A percentile compares a stretch with the other conserved stretches of the same genome.
Conservation (phyloP, 768 basidiomycete genomes). For the Amanita rubescens region DNA sequence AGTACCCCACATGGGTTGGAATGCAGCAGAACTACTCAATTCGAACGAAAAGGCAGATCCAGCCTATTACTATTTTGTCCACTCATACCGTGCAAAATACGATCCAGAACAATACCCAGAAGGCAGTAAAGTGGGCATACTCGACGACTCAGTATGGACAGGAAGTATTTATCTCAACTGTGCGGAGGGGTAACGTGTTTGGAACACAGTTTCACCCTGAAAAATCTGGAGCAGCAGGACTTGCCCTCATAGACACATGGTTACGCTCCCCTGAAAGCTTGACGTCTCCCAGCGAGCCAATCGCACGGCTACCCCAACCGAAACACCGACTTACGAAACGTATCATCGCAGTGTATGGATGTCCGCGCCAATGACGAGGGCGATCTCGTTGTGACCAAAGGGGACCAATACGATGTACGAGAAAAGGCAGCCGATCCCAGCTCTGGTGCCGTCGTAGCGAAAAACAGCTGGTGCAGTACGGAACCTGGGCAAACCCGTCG, state of each 20-base stretch:
- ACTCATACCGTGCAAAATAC: conserved; percentile 86
- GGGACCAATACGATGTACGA: conserved; percentile 97
- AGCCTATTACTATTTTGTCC: conserved; percentile 94
- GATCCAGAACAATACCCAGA: conserved; percentile 45
- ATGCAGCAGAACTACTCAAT: conserved; percentile 57
- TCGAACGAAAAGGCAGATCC: conserved; percentile 34
- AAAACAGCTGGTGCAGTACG: conserved; percentile 73
- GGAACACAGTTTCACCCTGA: conserved; percentile 98
- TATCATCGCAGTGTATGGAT: conserved; percentile 95
- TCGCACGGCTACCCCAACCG: conserved; percentile 32
- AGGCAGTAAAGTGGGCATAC: conserved; percentile 70
- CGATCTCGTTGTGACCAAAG: conserved; percentile 98
- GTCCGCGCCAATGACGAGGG: conserved; percentile 94
- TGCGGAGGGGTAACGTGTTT: conserved; percentile 80
- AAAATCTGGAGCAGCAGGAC: conserved; percentile 87
- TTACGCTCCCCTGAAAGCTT: conserved; percentile 43
- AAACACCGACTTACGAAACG: conserved; percentile 81
- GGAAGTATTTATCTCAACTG: conserved; percentile 81
- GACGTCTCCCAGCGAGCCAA: conserved; percentile 24
- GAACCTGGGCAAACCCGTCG: conserved; percentile 96
- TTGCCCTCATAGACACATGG: conserved; percentile 77
- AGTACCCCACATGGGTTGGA: conserved; percentile 99
- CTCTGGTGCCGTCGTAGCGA: conserved; percentile 23
- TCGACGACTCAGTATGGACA: conserved; percentile 91
- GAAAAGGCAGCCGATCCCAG: conserved; percentile 45